Conservation (phyloP, 2,329 filamentous ascomycete genomes). For the Aureobasidium uvarum region DNA sequence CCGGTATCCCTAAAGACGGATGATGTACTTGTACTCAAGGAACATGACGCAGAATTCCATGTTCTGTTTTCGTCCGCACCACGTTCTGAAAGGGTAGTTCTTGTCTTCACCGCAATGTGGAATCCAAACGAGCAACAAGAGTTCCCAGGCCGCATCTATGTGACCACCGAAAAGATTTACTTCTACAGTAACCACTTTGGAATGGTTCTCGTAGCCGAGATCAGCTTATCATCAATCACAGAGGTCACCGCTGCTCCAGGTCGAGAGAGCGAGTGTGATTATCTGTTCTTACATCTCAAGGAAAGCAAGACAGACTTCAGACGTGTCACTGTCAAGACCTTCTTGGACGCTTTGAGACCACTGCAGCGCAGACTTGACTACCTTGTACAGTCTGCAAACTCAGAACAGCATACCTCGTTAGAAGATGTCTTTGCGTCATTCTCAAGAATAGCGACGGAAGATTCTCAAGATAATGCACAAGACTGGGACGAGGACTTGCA, state of each 20-base stretch:
- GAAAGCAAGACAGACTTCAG: slow-evolving; percentile 61
- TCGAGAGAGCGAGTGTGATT: slow-evolving; percentile 73
- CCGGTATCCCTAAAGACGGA: slow-evolving; percentile 72
- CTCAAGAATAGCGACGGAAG: slow-evolving; percentile 68
- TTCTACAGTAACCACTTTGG: slow-evolving; percentile 97
- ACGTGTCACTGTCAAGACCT: slow-evolving; percentile 84
- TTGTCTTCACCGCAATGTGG: slow-evolving; percentile 94
- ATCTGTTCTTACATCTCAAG: slow-evolving; percentile 79
- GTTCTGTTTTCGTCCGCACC: slow-evolving; percentile 82
- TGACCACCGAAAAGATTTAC: slow-evolving; percentile 83
- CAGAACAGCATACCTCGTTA: slow-evolving; percentile 66
- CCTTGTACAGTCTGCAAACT: slow-evolving; percentile 74
- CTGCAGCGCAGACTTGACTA: slow-evolving; percentile 82
- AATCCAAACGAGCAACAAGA: slow-evolving; percentile 71
- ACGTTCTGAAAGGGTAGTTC: slow-evolving; percentile 74
- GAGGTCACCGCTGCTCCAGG: slow-evolving; percentile 90
- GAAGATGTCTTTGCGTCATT: slow-evolving; percentile 70
- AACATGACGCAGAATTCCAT: slow-evolving; percentile 90
- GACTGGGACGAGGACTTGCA: slow-evolving; percentile 79
- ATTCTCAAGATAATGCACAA: slow-evolving; percentile 65
- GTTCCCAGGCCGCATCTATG: slow-evolving; percentile 81
- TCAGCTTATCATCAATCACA: slow-evolving; percentile 71
- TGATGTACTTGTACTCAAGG: slow-evolving; percentile 70
- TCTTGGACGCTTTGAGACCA: slow-evolving; percentile 80
- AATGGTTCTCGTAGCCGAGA: slow-evolving; percentile 76